Conservation (phyloP, 768 basidiomycete species). For the Lactarius sanguifluus region DNA sequence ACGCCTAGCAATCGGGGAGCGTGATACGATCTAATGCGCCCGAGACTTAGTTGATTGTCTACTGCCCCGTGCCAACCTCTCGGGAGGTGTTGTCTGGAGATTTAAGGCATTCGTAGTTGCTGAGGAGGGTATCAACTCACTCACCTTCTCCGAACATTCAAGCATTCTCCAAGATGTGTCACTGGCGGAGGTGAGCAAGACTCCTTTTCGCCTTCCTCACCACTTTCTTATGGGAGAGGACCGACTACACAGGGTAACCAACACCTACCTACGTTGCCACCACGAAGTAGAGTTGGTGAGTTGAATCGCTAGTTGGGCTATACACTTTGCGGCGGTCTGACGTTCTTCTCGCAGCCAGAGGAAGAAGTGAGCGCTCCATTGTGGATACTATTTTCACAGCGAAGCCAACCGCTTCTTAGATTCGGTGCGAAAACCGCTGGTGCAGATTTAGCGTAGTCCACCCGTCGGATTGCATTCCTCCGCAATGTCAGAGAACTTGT, state of each 20-base stretch:
- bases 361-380: constrained; percentile 21
- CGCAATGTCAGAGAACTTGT: constrained; percentile 31
- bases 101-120: constrained; percentile 18
- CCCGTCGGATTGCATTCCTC: constrained; percentile 20
- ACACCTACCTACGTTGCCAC: constrained; percentile 41
- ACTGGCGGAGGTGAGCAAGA: constrained; percentile 63
- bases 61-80: constrained; percentile 16
- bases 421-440: constrained; percentile 26
- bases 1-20: constrained; percentile 16
- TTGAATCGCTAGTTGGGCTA: background rate
- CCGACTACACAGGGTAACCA: constrained; percentile 53
- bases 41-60: constrained; percentile 20
- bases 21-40: constrained; percentile 28
- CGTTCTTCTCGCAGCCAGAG: constrained; percentile 18
- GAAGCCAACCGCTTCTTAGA: constrained; percentile 17
- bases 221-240: constrained; percentile 29
- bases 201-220: constrained; percentile 18
- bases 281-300: constrained; percentile 28
- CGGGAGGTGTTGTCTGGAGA: constrained; percentile 16
- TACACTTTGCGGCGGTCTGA: constrained; percentile 11
- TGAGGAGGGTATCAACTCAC: constrained; percentile 9
- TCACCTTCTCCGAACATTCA: constrained; percentile 17
- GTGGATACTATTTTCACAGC: background rate
- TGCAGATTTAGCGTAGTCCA: constrained; percentile 25
- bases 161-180: constrained; percentile 53